Base-by-base conservation (phyloP, 176 grass and related monocot species). In the Paspalum notatum region DNA sequence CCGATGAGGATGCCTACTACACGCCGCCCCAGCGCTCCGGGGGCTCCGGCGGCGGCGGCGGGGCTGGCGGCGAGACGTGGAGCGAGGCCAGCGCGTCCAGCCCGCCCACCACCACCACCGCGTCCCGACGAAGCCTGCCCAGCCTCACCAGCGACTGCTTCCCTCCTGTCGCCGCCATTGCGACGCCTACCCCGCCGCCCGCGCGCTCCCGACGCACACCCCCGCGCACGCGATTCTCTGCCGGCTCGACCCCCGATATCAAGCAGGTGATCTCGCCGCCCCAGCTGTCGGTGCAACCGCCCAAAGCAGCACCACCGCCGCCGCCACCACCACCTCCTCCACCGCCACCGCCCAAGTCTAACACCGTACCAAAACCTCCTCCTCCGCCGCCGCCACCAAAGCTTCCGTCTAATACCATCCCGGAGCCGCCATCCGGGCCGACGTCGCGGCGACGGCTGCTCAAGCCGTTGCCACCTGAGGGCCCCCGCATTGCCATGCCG, bases 1-100 rank as follows among this genome's bases (percentile, higher is more conserved):
- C 91, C 3, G 94, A 97, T 65, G 94, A 97, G 50, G 91, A 97
- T 14, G 90, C 89, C 14, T 97, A 94, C 71, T 97, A 94, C 72
- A 97, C 92, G 43, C 95, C 95, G 40, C 80, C 66, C 49, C 88
- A 83, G 60, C 90, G 55, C 9, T 88, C 91, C 20, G 78, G 82
- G 18, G 81, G 76, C 57, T 87, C 86, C 50, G 86, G 56, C 52
- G 75, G 87, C 49, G 73, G 89, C 68, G 71, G 85, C 52, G 84
- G 76, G n/a, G 82, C 38, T 16, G 80, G 68, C 62, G 87, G 65
- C 57, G 87, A 85, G 16, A 62, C 77, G 66, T 91, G 76, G 79
- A 91, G 89, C 45, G 89, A 85, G 76, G 88, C 88, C 17, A 91
- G 89, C 62, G 86, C 89, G 63, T 91, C 81, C 62, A 95, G 92